Evolutionary conservation across 2,329 filamentous ascomycete species (phyloP).

Genomic region (Fusarium beomiforme): DNA sequence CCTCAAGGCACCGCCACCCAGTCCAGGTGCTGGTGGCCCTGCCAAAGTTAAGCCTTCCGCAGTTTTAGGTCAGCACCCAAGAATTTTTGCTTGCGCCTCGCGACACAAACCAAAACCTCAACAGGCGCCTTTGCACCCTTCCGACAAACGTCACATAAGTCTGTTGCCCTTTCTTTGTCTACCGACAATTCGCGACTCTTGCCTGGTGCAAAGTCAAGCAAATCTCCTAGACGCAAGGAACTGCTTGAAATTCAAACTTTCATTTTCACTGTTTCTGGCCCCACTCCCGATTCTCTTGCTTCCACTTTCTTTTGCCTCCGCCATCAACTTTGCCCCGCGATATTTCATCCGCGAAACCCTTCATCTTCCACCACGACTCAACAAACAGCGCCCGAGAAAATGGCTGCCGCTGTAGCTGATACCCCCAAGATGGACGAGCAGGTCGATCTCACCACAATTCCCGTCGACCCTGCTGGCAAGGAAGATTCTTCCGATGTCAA

Average conservation of each 20-base stretch:
- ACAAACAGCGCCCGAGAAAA: constrained; percentile 39
- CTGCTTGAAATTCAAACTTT: constrained; percentile 35
- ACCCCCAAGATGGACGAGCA: constrained; percentile 58
- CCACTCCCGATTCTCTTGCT: constrained; percentile 34
- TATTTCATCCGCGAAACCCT: constrained; percentile 30
- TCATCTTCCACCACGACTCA: constrained; percentile 14
- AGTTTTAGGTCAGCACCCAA: constrained; percentile 41
- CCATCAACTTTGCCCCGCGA: constrained; percentile 45
- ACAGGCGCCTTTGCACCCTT: constrained; percentile 36
- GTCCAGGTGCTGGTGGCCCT: too few relatives aligned
- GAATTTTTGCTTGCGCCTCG: constrained; percentile 40
- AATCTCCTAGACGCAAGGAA: constrained; percentile 37
- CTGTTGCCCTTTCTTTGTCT: constrained; percentile 10
- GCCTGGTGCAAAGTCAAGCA: constrained; percentile 53
- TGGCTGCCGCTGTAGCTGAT: constrained; percentile 50
- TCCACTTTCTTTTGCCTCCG: constrained; percentile 34
- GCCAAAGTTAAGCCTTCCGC: constrained; percentile 10
- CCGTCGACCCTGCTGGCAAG: constrained; percentile 72
- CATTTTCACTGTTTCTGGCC: constrained; percentile 30
- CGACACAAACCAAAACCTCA: constrained; percentile 31
- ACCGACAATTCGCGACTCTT: constrained; percentile 40
- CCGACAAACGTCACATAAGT: constrained; percentile 30
- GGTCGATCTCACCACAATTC: constrained; percentile 75
- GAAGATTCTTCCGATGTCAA: constrained; percentile 61
- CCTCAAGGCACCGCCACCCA: background rate